Base-by-base conservation (phyloP, 768 basidiomycete genomes). In the Chalciporus piperatus region DNA sequence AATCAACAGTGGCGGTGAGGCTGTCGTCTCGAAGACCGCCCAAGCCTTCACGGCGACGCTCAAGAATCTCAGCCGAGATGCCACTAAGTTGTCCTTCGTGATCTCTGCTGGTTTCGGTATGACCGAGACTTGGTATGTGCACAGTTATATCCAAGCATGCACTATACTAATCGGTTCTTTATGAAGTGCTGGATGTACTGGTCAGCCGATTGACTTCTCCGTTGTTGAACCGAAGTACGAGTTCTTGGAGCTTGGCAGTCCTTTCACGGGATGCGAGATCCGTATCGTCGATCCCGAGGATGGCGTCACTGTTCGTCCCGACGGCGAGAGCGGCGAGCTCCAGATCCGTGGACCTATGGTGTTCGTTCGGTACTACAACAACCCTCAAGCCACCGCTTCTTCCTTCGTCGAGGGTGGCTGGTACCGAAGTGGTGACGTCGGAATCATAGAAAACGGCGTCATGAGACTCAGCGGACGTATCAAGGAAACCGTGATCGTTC, bases 381-480 rank as follows among this genome's bases (percentile, higher is more conserved):
- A 82, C 57, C 47, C 58, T 8, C 59, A 72, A 51, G 78, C 80
- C 0, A 82, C 80, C 12, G 52, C 54, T 16, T 71, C 73, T 32
- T 72, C 76, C 8, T 76, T 83, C 56, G 73, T 71, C 1, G 52
- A 59, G 7, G 77, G 74, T 17, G 72, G 75, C 2, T 84, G 82
- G 81, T 77, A 77, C 63, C 76, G 74, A 62, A 82, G 82, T 12
- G 82, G 83, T 13, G 83, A 84, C 56, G 60, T 77, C 13, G 79
- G 74, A 19, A 59, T 67, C 28, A 62, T 77, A 7, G 50, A 60
- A 45, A 57, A 64, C 8, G 67, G 67, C 16, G 55, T 63, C 16
- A 55, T 76, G 45, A 60, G 71, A 41, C 60, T 75, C 25, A 61
- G 70, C 39, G 73, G 75, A 6, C 67, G 75, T 30, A 72, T 74